Percentiles rank a stretch among this genome's conserved stretches.
Evolutionary conservation across 192 early-diverging fungal genomes (phyloP).

Genomic region (Rhizophagus clarus): DNA sequence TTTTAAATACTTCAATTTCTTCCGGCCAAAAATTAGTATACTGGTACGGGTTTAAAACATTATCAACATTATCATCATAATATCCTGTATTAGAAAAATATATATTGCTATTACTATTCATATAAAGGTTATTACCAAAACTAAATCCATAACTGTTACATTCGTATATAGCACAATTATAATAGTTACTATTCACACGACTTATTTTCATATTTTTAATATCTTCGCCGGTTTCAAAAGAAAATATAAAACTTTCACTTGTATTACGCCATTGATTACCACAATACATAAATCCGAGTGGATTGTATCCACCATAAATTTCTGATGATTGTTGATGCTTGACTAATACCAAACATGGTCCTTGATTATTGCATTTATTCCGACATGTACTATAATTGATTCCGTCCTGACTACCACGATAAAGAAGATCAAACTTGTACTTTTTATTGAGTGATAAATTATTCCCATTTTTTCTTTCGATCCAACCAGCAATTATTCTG

Average conservation of each 20-base stretch:
- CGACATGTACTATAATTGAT: not conserved
- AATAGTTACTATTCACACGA: no score
- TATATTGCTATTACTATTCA: not conserved
- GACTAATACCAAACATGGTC: no score
- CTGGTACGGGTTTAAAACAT: not conserved
- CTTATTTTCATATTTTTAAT: not conserved
- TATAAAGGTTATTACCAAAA: not conserved
- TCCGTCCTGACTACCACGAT: not conserved
- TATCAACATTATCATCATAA: not conserved
- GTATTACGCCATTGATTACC: not conserved
- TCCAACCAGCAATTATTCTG: slow-evolving; percentile 1
- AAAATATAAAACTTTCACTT: not conserved
- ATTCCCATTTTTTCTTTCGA: not conserved
- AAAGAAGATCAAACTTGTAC: slow-evolving; percentile 17
- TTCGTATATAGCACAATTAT: no score
- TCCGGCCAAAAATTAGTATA: not conserved
- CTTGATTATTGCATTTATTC: no score
- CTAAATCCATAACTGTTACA: not conserved
- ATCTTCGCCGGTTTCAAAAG: not conserved
- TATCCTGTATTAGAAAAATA: not conserved
- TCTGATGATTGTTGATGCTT: no score
- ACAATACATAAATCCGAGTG: not conserved
- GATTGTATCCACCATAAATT: not conserved
- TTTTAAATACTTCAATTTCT: slow-evolving; percentile 1
- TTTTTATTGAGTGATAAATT: not conserved